These are phyloP conservation scores for Russula virescens DNA, from an alignment of 768 basidiomycete genomes.

Conservation along the genomic window DNA sequence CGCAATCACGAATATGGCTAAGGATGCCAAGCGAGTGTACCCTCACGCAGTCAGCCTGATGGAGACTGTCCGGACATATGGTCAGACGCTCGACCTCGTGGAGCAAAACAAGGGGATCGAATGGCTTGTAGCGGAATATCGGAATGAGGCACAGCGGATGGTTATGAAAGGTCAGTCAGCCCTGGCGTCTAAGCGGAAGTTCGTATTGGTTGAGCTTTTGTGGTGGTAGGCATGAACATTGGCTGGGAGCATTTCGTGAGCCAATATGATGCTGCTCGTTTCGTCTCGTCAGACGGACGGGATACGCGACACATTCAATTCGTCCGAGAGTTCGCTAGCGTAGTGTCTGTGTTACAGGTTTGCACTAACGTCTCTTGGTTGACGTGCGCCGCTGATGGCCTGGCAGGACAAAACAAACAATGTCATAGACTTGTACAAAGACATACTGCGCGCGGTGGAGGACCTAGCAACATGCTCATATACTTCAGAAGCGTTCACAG, in stretches of 20 bases:
- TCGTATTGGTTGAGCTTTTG: background rate
- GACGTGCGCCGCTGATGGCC: conserved; percentile 1
- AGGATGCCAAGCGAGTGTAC: conserved; percentile 97
- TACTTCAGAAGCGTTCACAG: conserved; percentile 74
- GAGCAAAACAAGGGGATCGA: conserved; percentile 88
- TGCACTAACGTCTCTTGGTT: conserved; percentile 8
- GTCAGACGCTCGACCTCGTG: conserved; percentile 89
- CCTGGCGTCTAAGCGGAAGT: background rate
- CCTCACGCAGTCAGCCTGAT: conserved; percentile 96
- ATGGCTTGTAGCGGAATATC: conserved; percentile 90
- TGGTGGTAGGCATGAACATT: conserved; percentile 74
- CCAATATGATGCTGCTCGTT: conserved; percentile 81
- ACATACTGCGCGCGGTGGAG: conserved; percentile 78
- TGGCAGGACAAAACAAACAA: conserved; percentile 87
- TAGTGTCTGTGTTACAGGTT: conserved; percentile 87
- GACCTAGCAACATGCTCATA: conserved; percentile 86
- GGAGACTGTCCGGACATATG: conserved; percentile 98
- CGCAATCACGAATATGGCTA: conserved; percentile 92
- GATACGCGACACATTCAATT: conserved; percentile 92
- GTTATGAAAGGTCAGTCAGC: conserved; percentile 66
- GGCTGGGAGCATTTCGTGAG: conserved; percentile 97
- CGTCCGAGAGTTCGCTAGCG: conserved; percentile 91
- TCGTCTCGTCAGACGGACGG: conserved; percentile 66
- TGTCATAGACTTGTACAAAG: conserved; percentile 85
- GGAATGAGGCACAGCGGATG: conserved; percentile 92